Evolutionary conservation across 2,329 filamentous ascomycete species (phyloP), one percentile per base, ranked within the genome.

Genomic region (Mycocentrospora acerina): DNA sequence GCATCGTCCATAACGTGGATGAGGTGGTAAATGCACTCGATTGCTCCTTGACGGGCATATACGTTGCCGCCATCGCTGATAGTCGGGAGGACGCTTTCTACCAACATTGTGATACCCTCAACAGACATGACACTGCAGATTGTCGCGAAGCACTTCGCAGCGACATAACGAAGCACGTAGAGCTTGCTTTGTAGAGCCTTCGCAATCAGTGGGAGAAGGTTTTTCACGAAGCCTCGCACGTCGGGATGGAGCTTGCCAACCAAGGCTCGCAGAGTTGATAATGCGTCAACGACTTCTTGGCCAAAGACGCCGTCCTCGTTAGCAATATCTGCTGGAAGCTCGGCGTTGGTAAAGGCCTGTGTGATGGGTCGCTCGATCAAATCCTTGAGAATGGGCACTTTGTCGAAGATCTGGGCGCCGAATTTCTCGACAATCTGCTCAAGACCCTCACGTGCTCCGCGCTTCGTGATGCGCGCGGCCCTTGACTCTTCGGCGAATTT

Each of bases 1-100:
- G 82, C 80, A 63, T 97, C 93, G 46, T 95, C 93, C 93, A 98
- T 98, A 35, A 96, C 90, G 44, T 94, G 88, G 49, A 98, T 98
- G 42, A 98, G 75, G 68, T 98, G 93, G 64, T 98, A 98, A 43
- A 98, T 87, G 55, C 83, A 89, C 69, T 98, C 93, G 40, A 95
- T 93, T 5, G 89, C 90, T 47, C 93, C 93, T 71, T 98, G 93
- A 26, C 93, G 85, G 70, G 85, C 86, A 60, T 88, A 85, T 19
- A 96, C 78, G 58, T 98, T 91, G 43, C 94, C 71, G 1, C 89
- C 86, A 56, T 96, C 96, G 71, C 78, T 93, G 67, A 97, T 95
- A 2, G 88, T 88, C 5, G 93, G 93, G 29, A 98, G 69, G 8
- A 98, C 89, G 60, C 89, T 86, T 66, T 97, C 88, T 1, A 98